A percentile compares a stretch with the other conserved stretches of the same genome.
phyloP scores from a whole-genome alignment of 176 grass and related monocot species.

The Paspalum notatum region DNA sequence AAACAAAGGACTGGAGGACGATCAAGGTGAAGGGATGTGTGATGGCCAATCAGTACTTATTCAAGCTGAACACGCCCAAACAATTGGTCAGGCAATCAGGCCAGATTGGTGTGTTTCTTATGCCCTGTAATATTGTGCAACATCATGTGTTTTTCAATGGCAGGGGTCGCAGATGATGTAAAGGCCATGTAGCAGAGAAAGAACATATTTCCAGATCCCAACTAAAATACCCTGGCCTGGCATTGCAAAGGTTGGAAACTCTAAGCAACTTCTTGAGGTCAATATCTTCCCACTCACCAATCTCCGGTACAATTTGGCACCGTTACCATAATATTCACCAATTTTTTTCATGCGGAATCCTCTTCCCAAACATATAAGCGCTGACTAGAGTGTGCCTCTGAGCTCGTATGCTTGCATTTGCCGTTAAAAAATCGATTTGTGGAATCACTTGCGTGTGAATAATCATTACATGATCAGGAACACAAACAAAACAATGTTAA shows the following conservation, averaged over 20 bases:
- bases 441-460: constrained; percentile 2
- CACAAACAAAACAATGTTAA: constrained; percentile 8
- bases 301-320: constrained; percentile 3
- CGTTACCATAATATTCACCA: constrained; percentile 9
- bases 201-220: background rate
- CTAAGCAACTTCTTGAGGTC: constrained; percentile 22
- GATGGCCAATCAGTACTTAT: background rate
- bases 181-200: background rate
- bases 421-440: background rate
- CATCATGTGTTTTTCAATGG: background rate
- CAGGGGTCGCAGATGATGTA: constrained; percentile 1
- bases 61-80: background rate
- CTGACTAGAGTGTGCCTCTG: background rate
- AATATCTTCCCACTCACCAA: background rate
- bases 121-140: constrained; percentile 1
- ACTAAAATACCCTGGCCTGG: background rate
- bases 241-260: background rate
- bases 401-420: background rate
- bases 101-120: background rate
- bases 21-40: background rate
- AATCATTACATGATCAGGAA: constrained; percentile 20
- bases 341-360: constrained; percentile 26
- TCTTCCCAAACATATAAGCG: constrained; percentile 1
- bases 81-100: background rate
- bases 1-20: background rate